Percentiles rank a stretch among this genome's conserved stretches.
Evolutionary conservation across 1,139 yeast genomes (phyloP).

Genomic region (Diutina scorzettiae): DNA sequence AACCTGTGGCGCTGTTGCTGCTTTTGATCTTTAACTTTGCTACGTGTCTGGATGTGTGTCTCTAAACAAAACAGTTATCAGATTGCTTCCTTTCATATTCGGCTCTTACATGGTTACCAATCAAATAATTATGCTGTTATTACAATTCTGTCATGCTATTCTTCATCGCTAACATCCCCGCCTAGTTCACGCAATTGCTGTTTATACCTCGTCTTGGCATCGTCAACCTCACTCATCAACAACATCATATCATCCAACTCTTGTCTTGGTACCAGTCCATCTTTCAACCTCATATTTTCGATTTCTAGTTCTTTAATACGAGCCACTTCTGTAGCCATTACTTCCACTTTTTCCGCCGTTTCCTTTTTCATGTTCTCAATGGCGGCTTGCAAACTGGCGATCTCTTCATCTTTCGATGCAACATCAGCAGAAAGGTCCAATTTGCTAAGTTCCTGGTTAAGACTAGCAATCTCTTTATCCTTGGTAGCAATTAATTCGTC

Average conservation of each 20-base stretch:
- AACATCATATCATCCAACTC: slow-evolving; percentile 72
- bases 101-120: no score
- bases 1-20: no score
- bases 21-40: no score
- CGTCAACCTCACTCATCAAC: slow-evolving; percentile 64
- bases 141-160: slow-evolving; percentile 18
- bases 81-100: no score
- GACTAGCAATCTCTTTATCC: not conserved
- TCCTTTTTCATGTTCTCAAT: no score
- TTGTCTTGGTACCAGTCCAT: slow-evolving; percentile 31
- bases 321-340: not conserved
- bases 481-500: not conserved
- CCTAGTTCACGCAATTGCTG: slow-evolving; percentile 37
- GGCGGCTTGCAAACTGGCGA: no score
- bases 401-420: no score
- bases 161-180: slow-evolving; percentile 35
- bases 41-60: no score
- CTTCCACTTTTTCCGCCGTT: not conserved
- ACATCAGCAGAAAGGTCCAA: no score
- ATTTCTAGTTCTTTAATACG: not conserved
- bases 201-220: slow-evolving; percentile 50
- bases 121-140: no score
- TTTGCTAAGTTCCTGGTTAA: not conserved
- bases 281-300: not conserved
- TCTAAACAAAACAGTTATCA: no score